Base-by-base conservation (phyloP, 2,329 filamentous ascomycete genomes). In the Botryotinia narcissicola region DNA sequence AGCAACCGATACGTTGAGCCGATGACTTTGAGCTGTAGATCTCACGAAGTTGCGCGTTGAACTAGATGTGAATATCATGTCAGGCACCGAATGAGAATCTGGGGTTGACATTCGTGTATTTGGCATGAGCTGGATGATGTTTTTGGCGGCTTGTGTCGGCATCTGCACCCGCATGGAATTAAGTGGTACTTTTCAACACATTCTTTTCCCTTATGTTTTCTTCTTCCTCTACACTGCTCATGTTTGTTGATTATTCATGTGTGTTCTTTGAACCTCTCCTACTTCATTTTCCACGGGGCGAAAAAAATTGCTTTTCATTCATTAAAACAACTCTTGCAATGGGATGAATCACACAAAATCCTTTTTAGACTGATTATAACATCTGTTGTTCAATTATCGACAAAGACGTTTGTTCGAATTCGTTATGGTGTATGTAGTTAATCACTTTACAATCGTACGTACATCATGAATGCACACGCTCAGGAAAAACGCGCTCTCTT, bases 1-100 rank as follows among this genome's bases (percentile, higher is more conserved):
- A 57, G 46, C 35, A 69, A 22, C 35, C 66, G 48, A 57, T 57
- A 44, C n/a, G 35, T 69, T 57, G 18, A 69, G n/a, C 37, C 48
- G 66, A n/a, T 69, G n/a, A 35, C 18, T 57, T 42, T 57, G n/a
- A 32, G 7, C 48, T 29, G 48, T n/a, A 57, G n/a, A 42, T 57
- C 64, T 40, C 14, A 42, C 9, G 3, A 32, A 57, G 25, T 16
- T 42, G 20, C 7, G 25, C n/a, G 14, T 57, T 12, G 66, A 32
- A n/a, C 51, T 48, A 68, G 35, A 42, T 35, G 35, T 32, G n/a
- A 57, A 42, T 44, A 57, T 57, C 35, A 67, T 57, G 35, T 57
- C 66, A 69, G 66, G 66, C n/a, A 69, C 48, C n/a, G 22, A 20
- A 6, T 25, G 25, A 42, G 16, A 57, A 57, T 42, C 25, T 22